A percentile compares a stretch with the other conserved stretches of the same genome.
Conservation (phyloP, 192 early-diverging fungal genomes). For the Entomortierella chlamydospora region DNA sequence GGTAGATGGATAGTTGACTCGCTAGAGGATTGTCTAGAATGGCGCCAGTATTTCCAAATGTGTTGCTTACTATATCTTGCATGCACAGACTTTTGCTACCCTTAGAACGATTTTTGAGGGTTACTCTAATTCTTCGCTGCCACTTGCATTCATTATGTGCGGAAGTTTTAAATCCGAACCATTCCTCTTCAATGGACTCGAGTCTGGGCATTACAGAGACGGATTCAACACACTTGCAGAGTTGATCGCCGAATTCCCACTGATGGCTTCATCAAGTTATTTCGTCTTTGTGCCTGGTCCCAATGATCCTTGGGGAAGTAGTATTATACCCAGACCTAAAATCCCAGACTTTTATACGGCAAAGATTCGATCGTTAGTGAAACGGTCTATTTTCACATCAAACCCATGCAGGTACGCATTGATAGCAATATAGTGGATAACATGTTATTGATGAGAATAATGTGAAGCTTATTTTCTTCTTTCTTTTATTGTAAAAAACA, state of each 20-base stretch:
- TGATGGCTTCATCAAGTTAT: constrained; percentile 65
- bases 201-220: constrained; percentile 73
- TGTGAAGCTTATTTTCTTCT: no score
- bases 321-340: constrained; percentile 77
- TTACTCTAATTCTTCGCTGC: constrained; percentile 71
- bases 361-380: constrained; percentile 67
- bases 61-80: no score
- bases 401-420: constrained; percentile 85
- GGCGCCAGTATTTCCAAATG: neutral
- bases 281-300: constrained; percentile 94
- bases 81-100: constrained; percentile 74
- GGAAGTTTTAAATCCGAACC: constrained; percentile 88
- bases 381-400: constrained; percentile 74
- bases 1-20: constrained; percentile 60
- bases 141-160: constrained; percentile 87
- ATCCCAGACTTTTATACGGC: constrained; percentile 80
- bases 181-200: constrained; percentile 71
- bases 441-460: no score
- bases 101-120: constrained; percentile 80
- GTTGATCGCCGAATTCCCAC: constrained; percentile 73
- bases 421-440: no score
- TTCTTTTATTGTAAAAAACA: no score
- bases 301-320: constrained; percentile 83
- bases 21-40: no score
- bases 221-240: constrained; percentile 67